A percentile compares a stretch with the other conserved stretches of the same genome.
phyloP scores from a whole-genome alignment of 768 basidiomycete genomes.

The Brasilioporus rufonigricans region DNA sequence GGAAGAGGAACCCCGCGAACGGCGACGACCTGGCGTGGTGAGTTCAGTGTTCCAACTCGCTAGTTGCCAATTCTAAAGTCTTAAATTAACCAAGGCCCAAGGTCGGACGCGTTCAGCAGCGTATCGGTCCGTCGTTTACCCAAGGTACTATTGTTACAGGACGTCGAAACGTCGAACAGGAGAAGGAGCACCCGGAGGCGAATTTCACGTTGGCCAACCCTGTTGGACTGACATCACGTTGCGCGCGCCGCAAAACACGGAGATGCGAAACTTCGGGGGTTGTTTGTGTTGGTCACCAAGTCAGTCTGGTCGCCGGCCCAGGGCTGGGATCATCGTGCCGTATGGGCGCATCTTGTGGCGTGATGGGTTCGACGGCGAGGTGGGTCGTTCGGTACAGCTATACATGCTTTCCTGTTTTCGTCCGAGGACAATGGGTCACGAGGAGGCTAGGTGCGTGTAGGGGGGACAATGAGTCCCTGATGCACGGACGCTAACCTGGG shows the following conservation, averaged over 20 bases:
- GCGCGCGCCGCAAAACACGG: too few species aligned
- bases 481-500: neutral
- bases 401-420: neutral
- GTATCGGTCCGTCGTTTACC: neutral
- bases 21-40: neutral
- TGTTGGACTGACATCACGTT: neutral
- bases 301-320: neutral
- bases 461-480: neutral
- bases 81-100: neutral
- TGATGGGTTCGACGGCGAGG: neutral
- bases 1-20: too few species aligned
- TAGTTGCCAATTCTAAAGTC: neutral
- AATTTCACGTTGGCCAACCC: neutral
- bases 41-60: neutral
- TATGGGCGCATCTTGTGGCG: slow-evolving; percentile 1
- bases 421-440: neutral
- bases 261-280: neutral
- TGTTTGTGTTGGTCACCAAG: too few species aligned
- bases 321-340: neutral
- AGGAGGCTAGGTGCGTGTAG: neutral
- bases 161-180: too few species aligned
- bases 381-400: neutral
- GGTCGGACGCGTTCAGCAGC: neutral
- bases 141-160: too few species aligned
- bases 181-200: neutral